Conservation (phyloP, 2,329 filamentous ascomycete species). For the Neopestalotiopsis rosae region DNA sequence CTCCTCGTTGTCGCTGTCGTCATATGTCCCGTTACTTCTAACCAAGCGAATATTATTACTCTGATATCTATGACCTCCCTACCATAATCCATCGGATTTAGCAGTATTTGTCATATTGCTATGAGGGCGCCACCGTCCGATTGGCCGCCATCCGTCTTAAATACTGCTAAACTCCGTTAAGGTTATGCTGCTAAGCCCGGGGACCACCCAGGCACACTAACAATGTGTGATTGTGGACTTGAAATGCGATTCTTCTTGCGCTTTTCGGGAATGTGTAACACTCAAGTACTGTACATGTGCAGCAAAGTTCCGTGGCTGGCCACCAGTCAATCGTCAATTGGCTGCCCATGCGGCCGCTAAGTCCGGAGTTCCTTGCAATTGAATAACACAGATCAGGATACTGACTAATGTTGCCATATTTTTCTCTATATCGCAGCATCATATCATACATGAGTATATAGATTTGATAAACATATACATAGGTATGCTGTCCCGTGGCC, state of each 20-base stretch:
- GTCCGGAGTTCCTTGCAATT: not conserved
- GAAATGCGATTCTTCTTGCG: not conserved
- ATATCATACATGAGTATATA: not conserved
- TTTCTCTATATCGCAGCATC: not conserved
- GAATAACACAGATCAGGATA: not conserved
- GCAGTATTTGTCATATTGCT: not conserved
- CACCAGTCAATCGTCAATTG: not conserved
- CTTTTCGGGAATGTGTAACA: not conserved
- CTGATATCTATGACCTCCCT: too few species aligned
- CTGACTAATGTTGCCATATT: not conserved
- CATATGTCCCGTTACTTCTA: too few species aligned
- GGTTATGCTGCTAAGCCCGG: not conserved
- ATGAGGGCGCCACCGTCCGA: not conserved
- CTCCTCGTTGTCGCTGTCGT: too few species aligned
- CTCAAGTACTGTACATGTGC: not conserved
- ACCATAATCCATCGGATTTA: not conserved
- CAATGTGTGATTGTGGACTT: not conserved
- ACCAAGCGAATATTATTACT: too few species aligned
- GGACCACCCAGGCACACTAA: not conserved
- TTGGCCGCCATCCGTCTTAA: not conserved
- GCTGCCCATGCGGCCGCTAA: not conserved
- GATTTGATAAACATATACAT: not conserved
- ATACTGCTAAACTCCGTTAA: not conserved
- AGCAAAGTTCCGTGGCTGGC: too few species aligned
- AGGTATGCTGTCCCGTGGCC: not conserved